Evolutionary conservation across 768 basidiomycete genomes (phyloP).

Genomic region (Daedaleopsis sinensis): DNA sequence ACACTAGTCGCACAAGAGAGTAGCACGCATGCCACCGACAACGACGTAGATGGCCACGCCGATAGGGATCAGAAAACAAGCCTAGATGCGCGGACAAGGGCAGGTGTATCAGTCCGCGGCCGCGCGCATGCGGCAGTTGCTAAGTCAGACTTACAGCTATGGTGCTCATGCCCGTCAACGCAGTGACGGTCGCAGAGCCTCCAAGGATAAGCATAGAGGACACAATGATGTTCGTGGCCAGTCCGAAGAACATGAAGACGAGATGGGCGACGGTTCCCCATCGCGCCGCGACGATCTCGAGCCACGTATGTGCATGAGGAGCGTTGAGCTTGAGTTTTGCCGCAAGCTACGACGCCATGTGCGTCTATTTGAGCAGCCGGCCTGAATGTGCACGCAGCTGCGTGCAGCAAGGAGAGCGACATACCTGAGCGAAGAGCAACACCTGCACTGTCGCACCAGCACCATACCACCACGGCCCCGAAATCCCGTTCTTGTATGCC

Average conservation of each 20-base stretch:
- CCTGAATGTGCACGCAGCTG: neutral
- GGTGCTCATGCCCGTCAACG: slow-evolving; percentile 88
- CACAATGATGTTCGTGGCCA: slow-evolving; percentile 92
- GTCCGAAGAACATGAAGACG: slow-evolving; percentile 90
- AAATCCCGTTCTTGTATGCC: slow-evolving; percentile 85
- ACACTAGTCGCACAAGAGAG: slow-evolving; percentile 84
- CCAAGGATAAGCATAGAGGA: slow-evolving; percentile 83
- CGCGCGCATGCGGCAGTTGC: neutral
- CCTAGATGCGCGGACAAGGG: slow-evolving; percentile 37
- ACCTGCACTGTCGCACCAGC: slow-evolving; percentile 89
- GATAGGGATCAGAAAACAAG: slow-evolving; percentile 88
- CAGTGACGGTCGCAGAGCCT: slow-evolving; percentile 85
- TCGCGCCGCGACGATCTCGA: slow-evolving; percentile 79
- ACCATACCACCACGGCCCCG: slow-evolving; percentile 91
- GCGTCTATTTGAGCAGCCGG: neutral
- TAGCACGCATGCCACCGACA: slow-evolving; percentile 86
- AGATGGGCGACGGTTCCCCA: slow-evolving; percentile 85
- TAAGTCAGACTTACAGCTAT: slow-evolving; percentile 55
- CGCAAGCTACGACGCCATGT: slow-evolving; percentile 56
- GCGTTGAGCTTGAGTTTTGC: slow-evolving; percentile 93
- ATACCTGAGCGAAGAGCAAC: slow-evolving; percentile 83
- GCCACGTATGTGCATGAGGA: slow-evolving; percentile 85
- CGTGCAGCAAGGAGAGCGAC: slow-evolving; percentile 8
- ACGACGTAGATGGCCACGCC: slow-evolving; percentile 90
- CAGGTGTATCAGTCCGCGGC: neutral